A percentile compares a stretch with the other conserved stretches of the same genome.
These are phyloP conservation scores for Ogataea nitratoaversa DNA, from an alignment of 805 yeast genomes.

Conservation along the genomic window DNA sequence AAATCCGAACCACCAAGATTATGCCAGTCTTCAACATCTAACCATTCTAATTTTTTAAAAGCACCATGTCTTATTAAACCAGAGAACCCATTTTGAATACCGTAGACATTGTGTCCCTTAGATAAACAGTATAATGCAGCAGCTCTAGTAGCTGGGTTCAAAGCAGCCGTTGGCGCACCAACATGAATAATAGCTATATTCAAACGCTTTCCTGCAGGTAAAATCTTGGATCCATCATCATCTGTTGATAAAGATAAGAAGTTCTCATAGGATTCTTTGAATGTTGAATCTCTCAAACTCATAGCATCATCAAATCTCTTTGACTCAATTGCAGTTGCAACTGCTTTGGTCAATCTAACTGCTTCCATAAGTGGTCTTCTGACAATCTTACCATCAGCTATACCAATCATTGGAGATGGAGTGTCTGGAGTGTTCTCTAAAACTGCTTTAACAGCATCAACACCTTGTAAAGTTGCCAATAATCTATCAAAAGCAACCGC, in stretches of 20 bases:
- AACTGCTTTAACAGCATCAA: slow-evolving; percentile 93
- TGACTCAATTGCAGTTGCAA: slow-evolving; percentile 77
- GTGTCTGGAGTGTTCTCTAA: slow-evolving; percentile 82
- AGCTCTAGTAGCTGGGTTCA: slow-evolving; percentile 90
- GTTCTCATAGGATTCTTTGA: slow-evolving; percentile 72
- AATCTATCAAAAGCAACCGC: slow-evolving; percentile 94
- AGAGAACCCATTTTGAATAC: slow-evolving; percentile 89
- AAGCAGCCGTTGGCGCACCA: slow-evolving; percentile 97
- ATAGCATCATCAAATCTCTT: slow-evolving; percentile 87
- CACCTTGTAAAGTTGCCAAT: slow-evolving; percentile 94
- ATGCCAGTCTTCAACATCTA: slow-evolving; percentile 85
- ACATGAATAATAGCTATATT: slow-evolving; percentile 84
- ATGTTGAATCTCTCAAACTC: slow-evolving; percentile 80
- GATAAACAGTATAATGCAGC: slow-evolving; percentile 85
- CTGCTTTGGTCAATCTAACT: slow-evolving; percentile 80
- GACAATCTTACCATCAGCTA: slow-evolving; percentile 80
- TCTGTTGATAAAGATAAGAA: slow-evolving; percentile 66
- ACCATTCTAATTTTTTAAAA: slow-evolving; percentile 70
- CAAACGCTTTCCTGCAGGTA: slow-evolving; percentile 59
- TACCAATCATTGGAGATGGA: slow-evolving; percentile 93
- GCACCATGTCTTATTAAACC: slow-evolving; percentile 91
- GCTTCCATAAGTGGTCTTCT: slow-evolving; percentile 87
- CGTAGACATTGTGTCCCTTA: slow-evolving; percentile 85
- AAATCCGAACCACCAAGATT: slow-evolving; percentile 92
- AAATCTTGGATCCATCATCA: slow-evolving; percentile 56